These are phyloP conservation scores for Linanthus parryae DNA, from an alignment of 148 eudicot genomes.

Conservation along the genomic window DNA sequence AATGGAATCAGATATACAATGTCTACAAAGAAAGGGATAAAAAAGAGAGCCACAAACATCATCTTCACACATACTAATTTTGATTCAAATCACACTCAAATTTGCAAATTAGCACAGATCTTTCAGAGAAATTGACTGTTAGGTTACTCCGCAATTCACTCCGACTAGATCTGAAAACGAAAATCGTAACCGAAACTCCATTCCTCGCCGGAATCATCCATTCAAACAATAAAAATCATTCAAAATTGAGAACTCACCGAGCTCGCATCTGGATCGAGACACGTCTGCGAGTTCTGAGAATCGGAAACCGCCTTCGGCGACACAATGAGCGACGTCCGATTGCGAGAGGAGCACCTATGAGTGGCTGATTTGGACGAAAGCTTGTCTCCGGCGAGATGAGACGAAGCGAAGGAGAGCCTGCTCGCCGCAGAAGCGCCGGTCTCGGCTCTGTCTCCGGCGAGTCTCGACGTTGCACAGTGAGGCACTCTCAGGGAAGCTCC, in stretches of 20 bases:
- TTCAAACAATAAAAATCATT: too few species aligned
- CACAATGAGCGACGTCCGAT: constrained; percentile 28
- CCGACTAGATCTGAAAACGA: too few species aligned
- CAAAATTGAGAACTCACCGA: constrained; percentile 53
- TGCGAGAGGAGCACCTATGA: constrained; percentile 2
- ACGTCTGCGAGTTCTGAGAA: constrained; percentile 90
- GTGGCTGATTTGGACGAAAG: constrained; percentile 13
- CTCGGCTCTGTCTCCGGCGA: constrained; percentile 6
- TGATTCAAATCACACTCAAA: too few species aligned
- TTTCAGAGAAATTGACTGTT: too few species aligned
- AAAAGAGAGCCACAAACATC: too few species aligned
- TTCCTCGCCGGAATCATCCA: too few species aligned
- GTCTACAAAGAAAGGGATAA: too few species aligned
- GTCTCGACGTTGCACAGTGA: background rate
- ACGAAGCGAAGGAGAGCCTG: constrained; percentile 40
- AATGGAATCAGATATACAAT: too few species aligned
- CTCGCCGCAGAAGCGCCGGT: constrained; percentile 9
- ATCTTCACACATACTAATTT: too few species aligned
- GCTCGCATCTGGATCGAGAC: constrained; percentile 98
- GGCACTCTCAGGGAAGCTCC: constrained; percentile 32
- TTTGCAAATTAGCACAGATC: too few species aligned
- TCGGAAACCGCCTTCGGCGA: constrained; percentile 87
- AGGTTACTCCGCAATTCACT: too few species aligned
- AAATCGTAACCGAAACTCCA: too few species aligned
- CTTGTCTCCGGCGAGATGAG: constrained; percentile 43